These are phyloP conservation scores for Sarcodon sp. DNA, from an alignment of 768 basidiomycete species.

Conservation along the genomic window DNA sequence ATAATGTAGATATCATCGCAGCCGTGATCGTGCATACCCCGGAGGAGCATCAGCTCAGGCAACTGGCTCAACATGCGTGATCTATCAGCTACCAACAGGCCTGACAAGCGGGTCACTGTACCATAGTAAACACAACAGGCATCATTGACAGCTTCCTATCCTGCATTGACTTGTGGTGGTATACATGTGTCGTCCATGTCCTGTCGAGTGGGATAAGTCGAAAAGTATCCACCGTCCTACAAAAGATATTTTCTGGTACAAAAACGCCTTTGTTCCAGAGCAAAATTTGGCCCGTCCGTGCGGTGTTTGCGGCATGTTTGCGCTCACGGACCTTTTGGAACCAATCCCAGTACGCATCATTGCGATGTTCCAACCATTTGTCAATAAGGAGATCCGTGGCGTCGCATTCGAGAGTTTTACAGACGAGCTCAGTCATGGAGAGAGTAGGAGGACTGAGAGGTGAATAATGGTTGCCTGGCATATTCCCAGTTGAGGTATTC, in stretches of 20 bases:
- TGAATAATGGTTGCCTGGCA: constrained; percentile 31
- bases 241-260: constrained; percentile 69
- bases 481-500: background rate
- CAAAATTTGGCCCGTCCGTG: constrained; percentile 25
- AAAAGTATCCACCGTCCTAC: constrained; percentile 66
- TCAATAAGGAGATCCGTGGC: constrained; percentile 70
- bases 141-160: constrained; percentile 65
- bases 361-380: constrained; percentile 72
- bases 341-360: constrained; percentile 70
- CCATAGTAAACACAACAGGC: constrained; percentile 75
- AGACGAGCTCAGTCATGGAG: constrained; percentile 67
- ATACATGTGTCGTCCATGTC: constrained; percentile 74
- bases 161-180: constrained; percentile 65
- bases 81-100: background rate
- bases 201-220: constrained; percentile 70
- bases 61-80: constrained; percentile 26
- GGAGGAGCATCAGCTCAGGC: constrained; percentile 66
- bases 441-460: constrained; percentile 53
- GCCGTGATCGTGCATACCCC: constrained; percentile 71
- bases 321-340: constrained; percentile 58
- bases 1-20: constrained; percentile 73
- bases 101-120: constrained; percentile 11
- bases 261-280: constrained; percentile 59
- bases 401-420: constrained; percentile 67
- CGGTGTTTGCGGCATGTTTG: constrained; percentile 37